Base-by-base conservation (phyloP, 306 rosid genomes). In the Bauhinia variegata region DNA sequence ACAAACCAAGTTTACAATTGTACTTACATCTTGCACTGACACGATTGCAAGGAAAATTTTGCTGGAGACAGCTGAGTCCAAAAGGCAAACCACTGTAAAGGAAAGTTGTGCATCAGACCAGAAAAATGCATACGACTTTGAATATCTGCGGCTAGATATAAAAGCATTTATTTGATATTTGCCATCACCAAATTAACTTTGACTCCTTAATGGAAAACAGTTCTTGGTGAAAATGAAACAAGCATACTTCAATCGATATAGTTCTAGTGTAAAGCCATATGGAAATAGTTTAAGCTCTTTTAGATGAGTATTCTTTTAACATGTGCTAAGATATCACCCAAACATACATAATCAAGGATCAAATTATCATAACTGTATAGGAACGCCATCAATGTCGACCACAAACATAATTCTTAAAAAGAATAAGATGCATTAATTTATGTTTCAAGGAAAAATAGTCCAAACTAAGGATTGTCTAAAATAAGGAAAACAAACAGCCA, bases 31-130 rank as follows among this genome's bases (percentile, higher is more conserved):
- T 41, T 72, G 78, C 71, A 31, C 7, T 9, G 10, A 77, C 89
- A 3, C 67, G 66, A 61, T 73, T 34, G 77, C 92, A 87, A 50
- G 82, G 82, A 67, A 84, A 87, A 68, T 60, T 39, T 8, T 16
- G 61, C 41, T 87, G 92, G 55, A 87, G 83, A 65, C 87, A 87
- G 43, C 71, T 54, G 36, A 79, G 43, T 67, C 89, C 78, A 1
- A 77, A 76, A 36, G 83, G 89, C 62, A 86, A 72, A 14, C 3
- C 76, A 41, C 87, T 84, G 55, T 2, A 23, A 23, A 23, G 28
- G 28, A 23, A 23, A 23, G 28, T 23, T 23, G 2, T 23, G 28
- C 28, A 23, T 23, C 28, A 23, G 28, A 23, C 28, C 28, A 23
- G 28, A 23, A 23, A 23, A 23, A 23, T 23, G 28, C 28, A 23